Evolutionary conservation across 768 basidiomycete genomes (phyloP).

Genomic region (Pisolithus albus): DNA sequence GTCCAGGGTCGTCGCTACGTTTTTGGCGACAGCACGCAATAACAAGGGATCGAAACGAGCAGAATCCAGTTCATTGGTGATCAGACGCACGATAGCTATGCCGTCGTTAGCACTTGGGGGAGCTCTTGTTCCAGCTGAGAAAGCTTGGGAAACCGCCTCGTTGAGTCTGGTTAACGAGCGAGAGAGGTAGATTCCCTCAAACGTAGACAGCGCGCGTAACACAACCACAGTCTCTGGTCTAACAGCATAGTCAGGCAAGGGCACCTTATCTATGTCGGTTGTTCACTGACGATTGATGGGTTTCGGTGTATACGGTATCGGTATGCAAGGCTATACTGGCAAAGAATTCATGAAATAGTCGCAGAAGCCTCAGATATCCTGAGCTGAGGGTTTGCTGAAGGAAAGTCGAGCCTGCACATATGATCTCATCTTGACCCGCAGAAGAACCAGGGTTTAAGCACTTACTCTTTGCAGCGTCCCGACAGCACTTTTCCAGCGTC

Average conservation of each 20-base stretch:
- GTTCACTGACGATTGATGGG: conserved; percentile 67
- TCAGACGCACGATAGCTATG: conserved; percentile 61
- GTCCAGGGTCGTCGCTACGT: conserved; percentile 63
- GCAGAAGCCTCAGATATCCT: conserved; percentile 80
- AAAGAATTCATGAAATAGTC: conserved; percentile 96
- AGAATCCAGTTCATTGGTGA: conserved; percentile 81
- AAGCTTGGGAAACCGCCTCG: conserved; percentile 70
- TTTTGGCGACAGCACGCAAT: conserved; percentile 71
- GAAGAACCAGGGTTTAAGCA: background rate
- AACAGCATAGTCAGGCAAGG: background rate
- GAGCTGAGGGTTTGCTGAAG: conserved; percentile 82
- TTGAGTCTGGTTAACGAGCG: conserved; percentile 78
- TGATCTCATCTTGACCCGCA: background rate
- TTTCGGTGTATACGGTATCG: conserved; percentile 82
- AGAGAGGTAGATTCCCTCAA: conserved; percentile 86
- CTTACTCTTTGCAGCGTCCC: conserved; percentile 74
- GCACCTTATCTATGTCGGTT: background rate
- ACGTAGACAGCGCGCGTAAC: conserved; percentile 72
- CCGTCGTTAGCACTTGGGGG: conserved; percentile 77
- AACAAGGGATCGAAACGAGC: conserved; percentile 90
- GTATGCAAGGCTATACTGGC: conserved; percentile 92
- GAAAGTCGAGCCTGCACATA: conserved; percentile 70
- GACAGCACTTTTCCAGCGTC: conserved; percentile 74
- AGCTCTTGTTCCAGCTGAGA: conserved; percentile 60
- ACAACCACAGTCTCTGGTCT: conserved; percentile 91